Evolutionary conservation across 805 yeast genomes (phyloP).

Genomic region (Nakazawaea laoshanensis): DNA sequence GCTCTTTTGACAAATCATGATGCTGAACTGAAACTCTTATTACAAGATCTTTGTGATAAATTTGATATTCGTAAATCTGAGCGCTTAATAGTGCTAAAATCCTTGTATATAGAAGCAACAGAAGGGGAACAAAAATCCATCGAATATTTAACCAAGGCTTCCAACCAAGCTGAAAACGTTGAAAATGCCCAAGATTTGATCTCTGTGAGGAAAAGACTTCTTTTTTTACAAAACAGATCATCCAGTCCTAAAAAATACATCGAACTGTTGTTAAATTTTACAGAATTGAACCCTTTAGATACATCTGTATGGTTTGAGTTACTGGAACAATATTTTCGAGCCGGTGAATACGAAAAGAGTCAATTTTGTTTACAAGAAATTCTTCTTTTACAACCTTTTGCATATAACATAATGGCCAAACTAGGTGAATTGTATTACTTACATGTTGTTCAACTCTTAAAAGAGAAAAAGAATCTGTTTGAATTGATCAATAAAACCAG

Average conservation of each 20-base stretch:
- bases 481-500: conserved; percentile 1
- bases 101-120: conserved; percentile 49
- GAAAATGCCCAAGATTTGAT: conserved; percentile 28
- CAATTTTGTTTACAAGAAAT: conserved; percentile 65
- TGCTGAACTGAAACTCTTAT: conserved; percentile 56
- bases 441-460: background rate
- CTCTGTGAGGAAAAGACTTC: conserved; percentile 26
- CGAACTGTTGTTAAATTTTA: conserved; percentile 39
- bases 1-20: conserved; percentile 57
- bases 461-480: conserved; percentile 7
- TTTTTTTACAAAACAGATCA: conserved; percentile 23
- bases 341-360: conserved; percentile 62
- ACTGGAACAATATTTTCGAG: conserved; percentile 48
- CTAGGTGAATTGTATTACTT: conserved; percentile 45
- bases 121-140: conserved; percentile 30
- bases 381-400: conserved; percentile 56
- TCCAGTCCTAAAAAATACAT: conserved; percentile 33
- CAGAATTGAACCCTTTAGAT: conserved; percentile 68
- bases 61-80: conserved; percentile 46
- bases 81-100: conserved; percentile 44
- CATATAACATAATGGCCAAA: conserved; percentile 56
- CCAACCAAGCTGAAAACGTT: conserved; percentile 13
- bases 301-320: conserved; percentile 73
- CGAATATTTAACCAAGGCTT: conserved; percentile 21
- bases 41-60: conserved; percentile 60